Percentiles rank a stretch among this genome's conserved stretches.
Evolutionary conservation across 192 early-diverging fungal species (phyloP).

Genomic region (Backusella parvicylindrica): DNA sequence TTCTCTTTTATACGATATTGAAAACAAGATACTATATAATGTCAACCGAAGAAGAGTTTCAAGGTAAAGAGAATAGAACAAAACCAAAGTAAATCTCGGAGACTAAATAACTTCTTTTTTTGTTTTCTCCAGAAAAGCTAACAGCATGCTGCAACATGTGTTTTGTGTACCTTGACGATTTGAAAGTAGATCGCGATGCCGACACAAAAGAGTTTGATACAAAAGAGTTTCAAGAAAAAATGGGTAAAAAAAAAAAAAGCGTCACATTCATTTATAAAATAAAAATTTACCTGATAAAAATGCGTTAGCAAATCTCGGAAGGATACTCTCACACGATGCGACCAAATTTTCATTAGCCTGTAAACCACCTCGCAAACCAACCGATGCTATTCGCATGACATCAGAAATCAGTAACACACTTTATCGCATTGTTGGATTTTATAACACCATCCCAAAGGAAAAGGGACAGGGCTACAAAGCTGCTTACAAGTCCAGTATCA

Average conservation of each 20-base stretch:
- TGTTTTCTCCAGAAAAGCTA: conserved; percentile 4
- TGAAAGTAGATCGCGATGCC: background rate
- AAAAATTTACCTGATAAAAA: background rate
- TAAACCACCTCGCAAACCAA: conserved; percentile 30
- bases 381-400: conserved; percentile 19
- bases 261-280: too few relatives aligned
- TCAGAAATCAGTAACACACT: conserved; percentile 22
- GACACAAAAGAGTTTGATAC: conserved; percentile 11
- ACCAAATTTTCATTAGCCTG: conserved; percentile 34
- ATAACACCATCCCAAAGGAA: conserved; percentile 18
- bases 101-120: background rate
- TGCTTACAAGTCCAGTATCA: background rate
- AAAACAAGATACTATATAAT: background rate
- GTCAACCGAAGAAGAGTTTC: conserved; percentile 10
- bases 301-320: conserved; percentile 7
- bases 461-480: background rate
- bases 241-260: conserved; percentile 9
- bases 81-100: background rate
- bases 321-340: conserved; percentile 28
- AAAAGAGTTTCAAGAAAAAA: conserved; percentile 18
- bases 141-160: conserved; percentile 14
- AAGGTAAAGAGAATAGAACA: conserved; percentile 11
- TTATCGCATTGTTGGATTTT: conserved; percentile 28
- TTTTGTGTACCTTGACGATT: conserved; percentile 7
- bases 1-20: background rate